Evolutionary conservation across 441 rosid genomes (phyloP).

Genomic region (Adansonia gregorii): DNA sequence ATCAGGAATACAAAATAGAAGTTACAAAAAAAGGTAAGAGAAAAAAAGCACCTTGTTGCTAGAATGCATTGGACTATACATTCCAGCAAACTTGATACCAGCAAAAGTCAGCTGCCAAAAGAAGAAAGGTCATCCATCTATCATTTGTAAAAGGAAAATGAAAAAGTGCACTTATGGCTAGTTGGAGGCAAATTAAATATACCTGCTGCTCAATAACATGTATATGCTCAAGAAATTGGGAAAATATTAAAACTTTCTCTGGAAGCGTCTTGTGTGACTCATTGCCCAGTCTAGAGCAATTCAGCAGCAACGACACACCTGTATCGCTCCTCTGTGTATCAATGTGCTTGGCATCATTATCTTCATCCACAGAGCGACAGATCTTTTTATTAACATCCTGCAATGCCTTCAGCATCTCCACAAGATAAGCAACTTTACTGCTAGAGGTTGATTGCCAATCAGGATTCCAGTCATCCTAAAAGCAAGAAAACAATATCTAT

Average conservation of each 20-base stretch:
- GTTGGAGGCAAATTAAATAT: conserved; percentile 29
- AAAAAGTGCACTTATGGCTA: neutral
- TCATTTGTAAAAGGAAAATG: conserved; percentile 17
- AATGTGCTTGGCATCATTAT: conserved; percentile 30
- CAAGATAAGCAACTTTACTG: conserved; percentile 86
- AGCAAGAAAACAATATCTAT: conserved; percentile 29
- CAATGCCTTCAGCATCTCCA: conserved; percentile 69
- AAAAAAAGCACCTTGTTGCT: conserved; percentile 61
- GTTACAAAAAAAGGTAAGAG: neutral
- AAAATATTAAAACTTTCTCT: conserved; percentile 87
- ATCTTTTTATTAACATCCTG: conserved; percentile 48
- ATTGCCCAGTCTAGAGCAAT: conserved; percentile 29
- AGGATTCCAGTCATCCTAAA: conserved; percentile 93
- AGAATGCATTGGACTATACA: conserved; percentile 90
- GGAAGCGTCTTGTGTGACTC: conserved; percentile 40
- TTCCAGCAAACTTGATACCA: conserved; percentile 77
- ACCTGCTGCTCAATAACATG: conserved; percentile 95
- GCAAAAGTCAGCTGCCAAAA: conserved; percentile 67
- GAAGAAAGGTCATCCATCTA: conserved; percentile 24
- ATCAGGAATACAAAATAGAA: conserved; percentile 20
- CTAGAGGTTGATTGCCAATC: conserved; percentile 98
- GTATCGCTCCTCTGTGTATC: conserved; percentile 32
- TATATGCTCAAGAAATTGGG: conserved; percentile 97
- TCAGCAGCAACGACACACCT: conserved; percentile 23
- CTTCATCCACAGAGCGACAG: conserved; percentile 31